These are phyloP conservation scores for Daldinia sp. DNA, from an alignment of 2,329 filamentous ascomycete species.

Conservation along the genomic window DNA sequence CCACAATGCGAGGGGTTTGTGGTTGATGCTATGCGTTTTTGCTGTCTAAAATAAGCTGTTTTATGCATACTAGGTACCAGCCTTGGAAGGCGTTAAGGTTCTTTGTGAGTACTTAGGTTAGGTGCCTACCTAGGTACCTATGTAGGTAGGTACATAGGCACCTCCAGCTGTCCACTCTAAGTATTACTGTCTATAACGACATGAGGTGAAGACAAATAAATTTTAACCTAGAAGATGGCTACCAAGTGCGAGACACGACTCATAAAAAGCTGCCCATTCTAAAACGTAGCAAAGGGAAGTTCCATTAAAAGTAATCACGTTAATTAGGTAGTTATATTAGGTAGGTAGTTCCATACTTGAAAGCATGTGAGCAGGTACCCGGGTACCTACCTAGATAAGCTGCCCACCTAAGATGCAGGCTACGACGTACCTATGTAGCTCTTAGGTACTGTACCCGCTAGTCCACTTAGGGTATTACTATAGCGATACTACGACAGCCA, in stretches of 20 bases:
- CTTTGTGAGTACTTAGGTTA: too few species aligned
- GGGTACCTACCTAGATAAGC: background rate
- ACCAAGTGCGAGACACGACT: too few species aligned
- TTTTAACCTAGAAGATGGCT: too few species aligned
- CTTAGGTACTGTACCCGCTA: background rate
- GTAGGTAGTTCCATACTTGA: too few species aligned
- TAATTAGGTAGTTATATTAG: too few species aligned
- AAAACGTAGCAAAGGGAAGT: background rate
- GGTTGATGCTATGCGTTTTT: background rate
- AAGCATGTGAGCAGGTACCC: background rate
- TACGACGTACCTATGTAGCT: background rate
- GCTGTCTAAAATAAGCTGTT: background rate
- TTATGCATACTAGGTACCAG: conserved; percentile 3
- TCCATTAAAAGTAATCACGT: background rate
- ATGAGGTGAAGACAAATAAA: too few species aligned
- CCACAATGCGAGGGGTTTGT: conserved; percentile 20
- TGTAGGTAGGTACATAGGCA: background rate
- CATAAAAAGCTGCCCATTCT: too few species aligned
- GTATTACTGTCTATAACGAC: too few species aligned
- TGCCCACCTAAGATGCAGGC: too few species aligned
- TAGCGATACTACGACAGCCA: conserved; percentile 17
- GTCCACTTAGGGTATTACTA: background rate
- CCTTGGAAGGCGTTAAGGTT: too few species aligned
- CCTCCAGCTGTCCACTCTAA: background rate
- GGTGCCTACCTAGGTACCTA: too few species aligned